Evolutionary conservation across 495 filamentous ascomycete species (phyloP), one percentile per base, ranked within the genome.

Genomic region (Neurospora tetrasperma): DNA sequence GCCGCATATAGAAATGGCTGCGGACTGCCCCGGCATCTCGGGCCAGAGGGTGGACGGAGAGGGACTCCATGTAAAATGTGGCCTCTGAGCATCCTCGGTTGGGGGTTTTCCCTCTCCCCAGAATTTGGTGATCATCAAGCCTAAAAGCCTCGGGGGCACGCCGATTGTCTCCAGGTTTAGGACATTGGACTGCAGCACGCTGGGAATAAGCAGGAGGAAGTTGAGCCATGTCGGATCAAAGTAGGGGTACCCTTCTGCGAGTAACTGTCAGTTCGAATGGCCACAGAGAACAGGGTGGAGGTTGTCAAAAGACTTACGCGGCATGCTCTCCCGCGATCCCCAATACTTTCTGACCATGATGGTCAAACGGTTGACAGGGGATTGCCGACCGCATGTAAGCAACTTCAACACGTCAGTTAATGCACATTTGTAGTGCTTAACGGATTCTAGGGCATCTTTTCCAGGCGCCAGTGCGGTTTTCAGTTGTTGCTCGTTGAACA

Each of bases 371-470:
- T 27, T 23, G 20, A 59, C 1, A 20, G 48, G 48, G 6, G 27
- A 59, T 27, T 6, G 1, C 27, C 48, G 48, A 11, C 48, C 48
- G 48, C 10, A 0, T 14, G 20, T 27, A 7, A 59, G 48, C 20
- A 0, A 1, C 5, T 14, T 6, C 48, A 59, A 59, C 0, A 59
- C 2, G 10, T 11, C 2, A 12, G 0, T 7, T 2, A 59, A 0
- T 6, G 2, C 11, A 20, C 5, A 0, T 59, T 27, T 59, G 48
- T 59, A 59, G 11, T 59, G 11, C 20, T 1, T 2, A 7, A 59
- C 48, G 23, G 48, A 59, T 31, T 27, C 2, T 10, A 11, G 0
- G 11, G 48, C 48, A 59, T 27, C 48, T 31, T 59, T 59, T 11
- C 20, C 48, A 59, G 20, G 48, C 23, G 5, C 20, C 11, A 27